Evolutionary conservation across 2,329 filamentous ascomycete genomes (phyloP), one percentile per base, ranked within the genome.

Genomic region (Didymosphaeria variabile): DNA sequence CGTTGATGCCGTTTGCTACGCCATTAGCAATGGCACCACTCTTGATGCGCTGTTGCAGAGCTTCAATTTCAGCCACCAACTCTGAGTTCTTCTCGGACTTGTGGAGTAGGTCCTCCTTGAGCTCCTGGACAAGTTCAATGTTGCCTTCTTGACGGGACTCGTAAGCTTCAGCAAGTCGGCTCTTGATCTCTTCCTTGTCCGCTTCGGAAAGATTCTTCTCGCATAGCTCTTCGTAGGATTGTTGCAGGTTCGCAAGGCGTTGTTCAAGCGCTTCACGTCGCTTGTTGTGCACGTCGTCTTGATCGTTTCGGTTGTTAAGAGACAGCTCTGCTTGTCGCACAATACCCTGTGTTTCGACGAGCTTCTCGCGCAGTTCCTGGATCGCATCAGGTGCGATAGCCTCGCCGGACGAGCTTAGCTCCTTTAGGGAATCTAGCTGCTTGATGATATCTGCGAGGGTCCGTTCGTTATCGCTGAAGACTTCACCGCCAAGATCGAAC

Each of bases 381-480:
- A 99, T 84, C 70, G 95, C 91, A 64, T 97, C 92, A 4, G 92
- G 89, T 0, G 92, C 88, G 69, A 98, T 89, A 17, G 87, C 84
- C 73, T 97, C 92, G 57, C 94, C 94, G 12, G 87, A 84, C 13
- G 89, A 85, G 79, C 90, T 92, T 71, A 92, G 86, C 69, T 93
- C 90, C 67, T 93, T 86, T 45, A 98, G 83, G 13, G 86, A 83
- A 69, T 97, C 93, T 32, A 98, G 84, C 71, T 92, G 90, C 69
- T 93, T 88, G 69, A 98, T 94, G 64, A 93, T 90, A 64, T 91
- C 88, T 61, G 91, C 88, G 60, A 99, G 92, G 54, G 88, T 90
- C 65, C 90, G 87, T 79, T 99, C 95, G 70, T 97, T 97, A 60
- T 95, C 91, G 68, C 93, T 97, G 78, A 98, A 97, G 34, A 96